Percentiles rank a stretch among this genome's conserved stretches.
Evolutionary conservation across 1,139 yeast genomes (phyloP).

Genomic region (Dujonia santamariae): DNA sequence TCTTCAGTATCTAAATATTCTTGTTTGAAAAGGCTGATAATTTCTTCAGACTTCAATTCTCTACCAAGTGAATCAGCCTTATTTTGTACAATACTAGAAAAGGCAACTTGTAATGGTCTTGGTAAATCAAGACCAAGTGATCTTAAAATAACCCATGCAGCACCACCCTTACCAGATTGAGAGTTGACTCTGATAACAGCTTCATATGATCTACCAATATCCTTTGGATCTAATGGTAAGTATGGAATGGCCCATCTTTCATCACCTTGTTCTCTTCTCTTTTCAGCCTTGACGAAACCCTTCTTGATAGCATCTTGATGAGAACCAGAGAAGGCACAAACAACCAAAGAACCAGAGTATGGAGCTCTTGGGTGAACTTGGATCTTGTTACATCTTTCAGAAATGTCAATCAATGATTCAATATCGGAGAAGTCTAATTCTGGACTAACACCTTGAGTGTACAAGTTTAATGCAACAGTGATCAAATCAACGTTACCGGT

Average conservation of each 20-base stretch:
- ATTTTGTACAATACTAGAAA: slow-evolving; percentile 38
- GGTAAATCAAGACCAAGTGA: slow-evolving; percentile 48
- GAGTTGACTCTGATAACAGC: slow-evolving; percentile 52
- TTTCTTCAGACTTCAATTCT: slow-evolving; percentile 44
- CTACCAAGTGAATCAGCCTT: slow-evolving; percentile 42
- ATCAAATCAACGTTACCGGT: slow-evolving; percentile 50
- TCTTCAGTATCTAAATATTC: slow-evolving; percentile 27
- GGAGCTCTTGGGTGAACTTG: slow-evolving; percentile 49
- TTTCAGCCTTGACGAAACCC: slow-evolving; percentile 35
- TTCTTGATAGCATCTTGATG: slow-evolving; percentile 52
- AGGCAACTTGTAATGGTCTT: slow-evolving; percentile 42
- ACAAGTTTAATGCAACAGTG: slow-evolving; percentile 46
- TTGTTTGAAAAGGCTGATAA: slow-evolving; percentile 34
- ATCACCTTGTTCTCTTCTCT: slow-evolving; percentile 20
- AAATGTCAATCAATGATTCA: slow-evolving; percentile 36
- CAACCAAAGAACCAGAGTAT: slow-evolving; percentile 47
- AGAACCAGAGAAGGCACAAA: slow-evolving; percentile 48
- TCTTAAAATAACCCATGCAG: slow-evolving; percentile 49
- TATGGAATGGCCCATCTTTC: slow-evolving; percentile 43
- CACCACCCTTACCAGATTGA: slow-evolving; percentile 51
- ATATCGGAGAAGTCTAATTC: slow-evolving; percentile 44
- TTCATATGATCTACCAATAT: slow-evolving; percentile 48
- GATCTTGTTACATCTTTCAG: slow-evolving; percentile 47
- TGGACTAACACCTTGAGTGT: slow-evolving; percentile 46
- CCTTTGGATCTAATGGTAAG: slow-evolving; percentile 49